Evolutionary conservation across 1,139 yeast genomes (phyloP).

Genomic region (Casaregolazyma lundiana): DNA sequence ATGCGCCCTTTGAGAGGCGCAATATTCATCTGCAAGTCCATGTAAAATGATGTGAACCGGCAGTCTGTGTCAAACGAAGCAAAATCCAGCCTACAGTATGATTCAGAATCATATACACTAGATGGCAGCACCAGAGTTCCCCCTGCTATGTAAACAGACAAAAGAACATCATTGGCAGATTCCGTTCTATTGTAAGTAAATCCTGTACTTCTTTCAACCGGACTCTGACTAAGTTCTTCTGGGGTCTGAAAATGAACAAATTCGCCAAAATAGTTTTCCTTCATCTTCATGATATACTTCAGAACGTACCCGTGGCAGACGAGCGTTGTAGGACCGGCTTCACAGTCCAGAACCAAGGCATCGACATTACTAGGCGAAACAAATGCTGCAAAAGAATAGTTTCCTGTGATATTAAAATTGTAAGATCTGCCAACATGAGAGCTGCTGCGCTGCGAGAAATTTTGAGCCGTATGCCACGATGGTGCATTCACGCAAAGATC

Average conservation of each 20-base stretch:
- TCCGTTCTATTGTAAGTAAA: conserved; percentile 41
- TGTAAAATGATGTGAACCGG: conserved; percentile 84
- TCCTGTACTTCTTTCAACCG: conserved; percentile 12
- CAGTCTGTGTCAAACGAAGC: conserved; percentile 69
- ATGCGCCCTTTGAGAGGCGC: conserved; percentile 34
- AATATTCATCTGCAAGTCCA: conserved; percentile 51
- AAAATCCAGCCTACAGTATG: conserved; percentile 54
- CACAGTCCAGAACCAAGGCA: conserved; percentile 58
- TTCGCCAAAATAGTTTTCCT: conserved; percentile 90
- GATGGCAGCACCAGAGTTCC: conserved; percentile 73
- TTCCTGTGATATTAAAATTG: conserved; percentile 58
- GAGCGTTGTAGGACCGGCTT: conserved; percentile 63
- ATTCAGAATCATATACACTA: conserved; percentile 59
- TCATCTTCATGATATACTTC: conserved; percentile 67
- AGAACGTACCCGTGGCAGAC: conserved; percentile 75
- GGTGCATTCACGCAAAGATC: conserved; percentile 70
- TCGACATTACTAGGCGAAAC: conserved; percentile 61
- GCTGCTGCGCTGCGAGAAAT: conserved; percentile 47
- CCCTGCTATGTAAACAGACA: conserved; percentile 62
- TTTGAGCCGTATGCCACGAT: conserved; percentile 83
- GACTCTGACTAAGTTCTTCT: conserved; percentile 60
- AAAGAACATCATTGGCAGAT: conserved; percentile 72
- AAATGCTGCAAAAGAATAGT: conserved; percentile 56
- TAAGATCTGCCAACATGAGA: conserved; percentile 61
- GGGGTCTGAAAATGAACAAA: conserved; percentile 75